phyloP scores from a whole-genome alignment of 768 basidiomycete genomes.

The Gymnopilus junonius region DNA sequence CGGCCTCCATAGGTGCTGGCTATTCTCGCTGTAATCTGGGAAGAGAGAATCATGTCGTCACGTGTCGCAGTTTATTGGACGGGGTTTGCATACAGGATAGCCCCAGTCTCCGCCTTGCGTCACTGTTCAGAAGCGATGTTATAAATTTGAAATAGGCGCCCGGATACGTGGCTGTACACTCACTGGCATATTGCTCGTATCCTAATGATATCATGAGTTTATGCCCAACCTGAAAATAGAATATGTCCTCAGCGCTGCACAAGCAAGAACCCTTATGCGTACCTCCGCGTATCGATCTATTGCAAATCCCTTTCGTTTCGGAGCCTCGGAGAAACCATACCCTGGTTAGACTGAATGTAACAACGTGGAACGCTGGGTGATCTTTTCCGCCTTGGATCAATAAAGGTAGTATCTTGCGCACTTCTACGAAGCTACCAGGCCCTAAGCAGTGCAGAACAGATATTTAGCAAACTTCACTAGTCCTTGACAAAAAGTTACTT shows the following conservation, averaged over 20 bases:
- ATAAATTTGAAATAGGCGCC: neutral
- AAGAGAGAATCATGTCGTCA: neutral
- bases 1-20: conserved; percentile 34
- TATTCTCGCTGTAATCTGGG: conserved; percentile 31
- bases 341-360: conserved; percentile 62
- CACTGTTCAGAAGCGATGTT: conserved; percentile 29
- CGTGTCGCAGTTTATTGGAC: neutral
- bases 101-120: conserved; percentile 59
- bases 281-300: conserved; percentile 53
- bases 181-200: conserved; percentile 55
- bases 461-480: neutral
- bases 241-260: conserved; percentile 59
- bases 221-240: conserved; percentile 38
- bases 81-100: conserved; percentile 25
- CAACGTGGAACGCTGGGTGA: conserved; percentile 65
- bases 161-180: neutral
- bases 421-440: conserved; percentile 67
- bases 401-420: conserved; percentile 58
- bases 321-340: conserved; percentile 64
- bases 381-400: conserved; percentile 45
- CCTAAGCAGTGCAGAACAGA: conserved; percentile 36
- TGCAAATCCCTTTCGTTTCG: conserved; percentile 55
- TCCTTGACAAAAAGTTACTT: neutral
- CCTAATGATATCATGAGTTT: conserved; percentile 56
- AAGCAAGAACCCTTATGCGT: conserved; percentile 29